Percentiles rank a stretch among this genome's conserved stretches.
phyloP scores from a whole-genome alignment of 1,284 basidiomycete species.

The Coniferiporia weirii region DNA sequence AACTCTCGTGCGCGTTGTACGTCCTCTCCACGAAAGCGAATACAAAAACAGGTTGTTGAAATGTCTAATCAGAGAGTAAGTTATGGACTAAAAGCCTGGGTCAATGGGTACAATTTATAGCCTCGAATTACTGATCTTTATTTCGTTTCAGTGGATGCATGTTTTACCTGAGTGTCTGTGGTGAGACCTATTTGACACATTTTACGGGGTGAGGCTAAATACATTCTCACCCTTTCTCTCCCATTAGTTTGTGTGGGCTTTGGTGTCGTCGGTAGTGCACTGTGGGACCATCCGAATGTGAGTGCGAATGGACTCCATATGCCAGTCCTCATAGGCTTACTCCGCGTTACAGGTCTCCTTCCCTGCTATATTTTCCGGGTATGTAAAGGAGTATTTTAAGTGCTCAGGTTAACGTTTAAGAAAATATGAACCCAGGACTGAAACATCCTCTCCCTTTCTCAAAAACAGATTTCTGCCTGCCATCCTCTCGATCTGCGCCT shows the following conservation, averaged over 20 bases:
- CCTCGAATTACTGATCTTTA: not conserved
- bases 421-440: not conserved
- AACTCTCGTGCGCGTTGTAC: slow-evolving; percentile 3
- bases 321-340: no score
- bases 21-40: slow-evolving; percentile 8
- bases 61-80: slow-evolving; percentile 15
- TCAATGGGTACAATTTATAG: not conserved
- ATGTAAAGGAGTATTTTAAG: not conserved
- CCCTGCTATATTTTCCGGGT: slow-evolving; percentile 14
- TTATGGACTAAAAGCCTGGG: not conserved
- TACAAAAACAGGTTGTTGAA: slow-evolving; percentile 11
- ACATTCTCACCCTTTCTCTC: not conserved
- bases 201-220: no score
- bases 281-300: slow-evolving; percentile 8
- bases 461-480: slow-evolving; percentile 9
- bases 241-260: slow-evolving; percentile 9
- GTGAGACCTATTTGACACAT: not conserved
- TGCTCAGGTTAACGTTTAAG: not conserved
- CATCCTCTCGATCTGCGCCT: slow-evolving; percentile 13
- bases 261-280: slow-evolving; percentile 13
- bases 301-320: not conserved
- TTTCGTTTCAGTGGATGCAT: slow-evolving; percentile 5
- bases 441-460: not conserved
- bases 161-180: slow-evolving; percentile 14
- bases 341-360: slow-evolving; percentile 4